These are phyloP conservation scores for Silene conica DNA, from an alignment of 148 eudicot species.

Conservation along the genomic window DNA sequence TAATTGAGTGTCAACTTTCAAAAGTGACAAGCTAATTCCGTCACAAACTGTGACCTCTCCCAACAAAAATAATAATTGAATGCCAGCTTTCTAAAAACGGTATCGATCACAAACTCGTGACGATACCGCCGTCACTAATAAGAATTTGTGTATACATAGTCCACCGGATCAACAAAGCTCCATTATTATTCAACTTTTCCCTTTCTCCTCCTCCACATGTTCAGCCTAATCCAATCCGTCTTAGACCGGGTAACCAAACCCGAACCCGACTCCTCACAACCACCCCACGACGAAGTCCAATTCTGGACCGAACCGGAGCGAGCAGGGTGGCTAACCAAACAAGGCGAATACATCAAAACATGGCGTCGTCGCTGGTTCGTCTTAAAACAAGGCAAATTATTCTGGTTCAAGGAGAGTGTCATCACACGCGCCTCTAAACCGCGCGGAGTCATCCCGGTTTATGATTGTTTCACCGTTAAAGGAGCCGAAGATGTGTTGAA, in stretches of 20 bases:
- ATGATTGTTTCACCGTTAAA: slow-evolving; percentile 65
- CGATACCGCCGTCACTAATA: too few relatives aligned
- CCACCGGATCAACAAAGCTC: too few relatives aligned
- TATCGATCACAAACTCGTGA: too few relatives aligned
- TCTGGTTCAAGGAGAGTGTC: slow-evolving; percentile 80
- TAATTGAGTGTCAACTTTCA: too few relatives aligned
- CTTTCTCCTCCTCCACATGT: slow-evolving; percentile 27
- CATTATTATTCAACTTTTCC: not conserved
- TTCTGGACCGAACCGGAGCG: slow-evolving; percentile 74
- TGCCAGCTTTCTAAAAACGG: too few relatives aligned
- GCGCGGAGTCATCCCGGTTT: slow-evolving; percentile 81
- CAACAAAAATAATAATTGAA: too few relatives aligned
- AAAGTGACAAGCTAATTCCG: too few relatives aligned
- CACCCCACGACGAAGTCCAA: slow-evolving; percentile 44
- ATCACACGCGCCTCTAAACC: slow-evolving; percentile 56
- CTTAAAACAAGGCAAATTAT: slow-evolving; percentile 74
- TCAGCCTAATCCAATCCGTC: slow-evolving; percentile 64
- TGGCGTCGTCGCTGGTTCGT: slow-evolving; percentile 96
- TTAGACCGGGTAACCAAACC: slow-evolving; percentile 31
- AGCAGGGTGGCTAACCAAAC: slow-evolving; percentile 80
- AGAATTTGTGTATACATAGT: too few relatives aligned
- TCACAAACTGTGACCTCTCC: too few relatives aligned
- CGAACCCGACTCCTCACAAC: slow-evolving; percentile 9
- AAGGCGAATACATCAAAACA: slow-evolving; percentile 94
- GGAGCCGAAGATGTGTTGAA: slow-evolving; percentile 86